A percentile compares a stretch with the other conserved stretches of the same genome.
Conservation (phyloP, 305 asterid species). For the Coffea humblotiana region DNA sequence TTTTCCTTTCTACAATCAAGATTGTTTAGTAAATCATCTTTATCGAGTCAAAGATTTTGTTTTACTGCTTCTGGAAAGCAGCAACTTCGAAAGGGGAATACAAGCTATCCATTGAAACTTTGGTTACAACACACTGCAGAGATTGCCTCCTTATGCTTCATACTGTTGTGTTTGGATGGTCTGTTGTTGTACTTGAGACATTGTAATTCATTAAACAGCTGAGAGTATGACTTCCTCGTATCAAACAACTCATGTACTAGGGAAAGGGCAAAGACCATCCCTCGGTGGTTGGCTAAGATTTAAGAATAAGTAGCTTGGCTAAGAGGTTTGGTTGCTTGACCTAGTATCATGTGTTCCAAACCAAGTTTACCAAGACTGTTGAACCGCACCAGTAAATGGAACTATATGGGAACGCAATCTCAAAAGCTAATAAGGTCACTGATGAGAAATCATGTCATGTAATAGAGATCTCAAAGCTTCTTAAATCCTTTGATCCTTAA, state of each 20-base stretch:
- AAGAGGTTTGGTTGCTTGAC: not conserved
- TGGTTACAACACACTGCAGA: not conserved
- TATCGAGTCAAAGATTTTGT: not conserved
- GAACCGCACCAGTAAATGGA: too few relatives aligned
- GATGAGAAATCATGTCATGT: not conserved
- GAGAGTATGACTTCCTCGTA: not conserved
- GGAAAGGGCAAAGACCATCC: not conserved
- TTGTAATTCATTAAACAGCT: not conserved
- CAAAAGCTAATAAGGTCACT: not conserved
- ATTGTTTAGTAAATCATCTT: not conserved
- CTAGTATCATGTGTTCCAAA: not conserved
- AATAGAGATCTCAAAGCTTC: not conserved
- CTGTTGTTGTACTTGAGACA: not conserved
- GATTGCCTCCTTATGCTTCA: not conserved
- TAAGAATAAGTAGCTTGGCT: not conserved
- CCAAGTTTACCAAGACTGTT: too few relatives aligned
- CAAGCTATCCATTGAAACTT: not conserved
- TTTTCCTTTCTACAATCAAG: not conserved
- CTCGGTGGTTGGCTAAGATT: not conserved
- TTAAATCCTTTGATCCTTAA: not conserved
- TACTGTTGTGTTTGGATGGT: not conserved
- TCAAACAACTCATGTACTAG: not conserved
- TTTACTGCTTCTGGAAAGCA: not conserved
- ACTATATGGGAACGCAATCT: too few relatives aligned
- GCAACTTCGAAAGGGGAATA: not conserved